phyloP scores from a whole-genome alignment of 768 basidiomycete species.

The Tricholoma sp. region DNA sequence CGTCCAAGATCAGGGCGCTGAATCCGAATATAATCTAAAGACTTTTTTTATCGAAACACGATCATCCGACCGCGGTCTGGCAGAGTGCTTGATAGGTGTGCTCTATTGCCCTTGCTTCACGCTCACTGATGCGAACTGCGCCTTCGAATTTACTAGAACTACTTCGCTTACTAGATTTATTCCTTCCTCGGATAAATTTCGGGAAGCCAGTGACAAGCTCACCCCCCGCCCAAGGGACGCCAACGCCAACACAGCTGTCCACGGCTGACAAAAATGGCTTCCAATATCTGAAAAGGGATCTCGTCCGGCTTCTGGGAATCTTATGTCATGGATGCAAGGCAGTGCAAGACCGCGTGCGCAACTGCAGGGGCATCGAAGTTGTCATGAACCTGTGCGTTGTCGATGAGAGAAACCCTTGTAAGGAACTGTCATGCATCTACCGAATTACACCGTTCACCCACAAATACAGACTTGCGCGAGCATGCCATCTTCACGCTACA shows the following conservation, averaged over 20 bases:
- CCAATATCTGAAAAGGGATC: conserved; percentile 80
- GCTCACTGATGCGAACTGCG: conserved; percentile 1
- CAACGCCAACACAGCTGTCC: conserved; percentile 22
- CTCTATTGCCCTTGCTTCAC: conserved; percentile 3
- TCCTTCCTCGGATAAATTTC: conserved; percentile 83
- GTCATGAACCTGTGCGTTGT: conserved; percentile 87
- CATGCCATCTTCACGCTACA: conserved; percentile 85
- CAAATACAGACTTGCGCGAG: conserved; percentile 72
- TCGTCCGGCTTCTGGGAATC: conserved; percentile 84
- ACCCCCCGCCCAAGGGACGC: conserved; percentile 17
- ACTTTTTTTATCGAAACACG: conserved; percentile 39
- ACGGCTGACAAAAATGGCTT: conserved; percentile 54
- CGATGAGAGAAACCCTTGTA: conserved; percentile 91
- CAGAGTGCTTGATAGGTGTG: conserved; percentile 58
- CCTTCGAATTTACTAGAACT: conserved; percentile 44
- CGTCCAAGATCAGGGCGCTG: conserved; percentile 13
- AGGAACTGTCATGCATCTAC: conserved; percentile 28
- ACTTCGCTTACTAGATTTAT: conserved; percentile 68
- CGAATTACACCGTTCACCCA: conserved; percentile 9
- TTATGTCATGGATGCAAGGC: conserved; percentile 58
- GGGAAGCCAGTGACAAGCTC: conserved; percentile 47
- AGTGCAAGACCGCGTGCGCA: conserved; percentile 72
- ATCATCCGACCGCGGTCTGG: conserved; percentile 39
- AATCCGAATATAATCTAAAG: conserved; percentile 28
- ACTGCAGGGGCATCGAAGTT: conserved; percentile 69